A percentile compares a stretch with the other conserved stretches of the same genome.
Evolutionary conservation across 1,139 yeast species (phyloP).

Genomic region (Debaryomyces sp.): DNA sequence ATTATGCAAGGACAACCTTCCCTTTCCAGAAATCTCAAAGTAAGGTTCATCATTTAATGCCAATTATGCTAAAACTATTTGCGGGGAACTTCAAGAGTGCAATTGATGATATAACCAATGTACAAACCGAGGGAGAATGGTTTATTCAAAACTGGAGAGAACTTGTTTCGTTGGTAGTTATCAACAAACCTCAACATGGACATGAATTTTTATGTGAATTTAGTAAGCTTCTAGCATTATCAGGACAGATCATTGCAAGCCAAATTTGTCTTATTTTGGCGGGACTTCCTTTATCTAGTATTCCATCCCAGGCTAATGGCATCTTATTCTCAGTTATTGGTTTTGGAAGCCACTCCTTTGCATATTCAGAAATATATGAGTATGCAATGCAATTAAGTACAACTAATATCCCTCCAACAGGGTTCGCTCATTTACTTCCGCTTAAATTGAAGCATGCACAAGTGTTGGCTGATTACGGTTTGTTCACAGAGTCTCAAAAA

Average conservation of each 20-base stretch:
- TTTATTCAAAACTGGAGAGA: slow-evolving; percentile 56
- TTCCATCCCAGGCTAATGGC: slow-evolving; percentile 25
- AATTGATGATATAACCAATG: slow-evolving; percentile 48
- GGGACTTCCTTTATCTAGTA: slow-evolving; percentile 45
- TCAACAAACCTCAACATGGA: slow-evolving; percentile 36
- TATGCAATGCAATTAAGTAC: slow-evolving; percentile 41
- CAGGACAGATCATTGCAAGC: slow-evolving; percentile 41
- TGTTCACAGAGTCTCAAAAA: slow-evolving; percentile 56
- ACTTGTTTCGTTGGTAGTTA: slow-evolving; percentile 46
- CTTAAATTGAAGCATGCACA: slow-evolving; percentile 66
- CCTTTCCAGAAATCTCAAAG: slow-evolving; percentile 45
- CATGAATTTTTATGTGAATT: slow-evolving; percentile 53
- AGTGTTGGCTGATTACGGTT: slow-evolving; percentile 65
- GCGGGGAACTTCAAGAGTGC: slow-evolving; percentile 64
- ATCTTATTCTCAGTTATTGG: slow-evolving; percentile 24
- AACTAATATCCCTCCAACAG: slow-evolving; percentile 25
- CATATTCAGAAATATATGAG: slow-evolving; percentile 77
- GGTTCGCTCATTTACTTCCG: slow-evolving; percentile 57
- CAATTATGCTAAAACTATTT: slow-evolving; percentile 63
- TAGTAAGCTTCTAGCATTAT: slow-evolving; percentile 49
- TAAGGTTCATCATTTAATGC: slow-evolving; percentile 55
- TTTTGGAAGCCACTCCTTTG: slow-evolving; percentile 32
- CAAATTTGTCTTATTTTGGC: slow-evolving; percentile 53
- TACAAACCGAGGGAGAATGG: slow-evolving; percentile 49
- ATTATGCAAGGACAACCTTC: slow-evolving; percentile 40